Conservation (phyloP, 1,284 basidiomycete genomes). For the Trametes polyzona region DNA sequence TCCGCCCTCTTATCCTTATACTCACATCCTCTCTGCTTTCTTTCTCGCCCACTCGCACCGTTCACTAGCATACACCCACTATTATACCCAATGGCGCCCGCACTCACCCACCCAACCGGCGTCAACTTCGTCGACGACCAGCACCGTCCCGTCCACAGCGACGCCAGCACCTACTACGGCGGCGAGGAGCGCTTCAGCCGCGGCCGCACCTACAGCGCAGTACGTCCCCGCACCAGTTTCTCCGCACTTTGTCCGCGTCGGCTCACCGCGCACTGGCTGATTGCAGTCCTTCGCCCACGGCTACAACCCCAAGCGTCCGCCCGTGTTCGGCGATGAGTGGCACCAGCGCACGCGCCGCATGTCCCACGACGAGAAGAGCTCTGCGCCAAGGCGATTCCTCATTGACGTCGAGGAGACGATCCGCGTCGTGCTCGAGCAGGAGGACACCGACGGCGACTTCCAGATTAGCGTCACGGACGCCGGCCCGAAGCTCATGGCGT, state of each 20-base stretch:
- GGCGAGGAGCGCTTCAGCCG: slow-evolving; percentile 76
- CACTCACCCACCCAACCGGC: slow-evolving; percentile 57
- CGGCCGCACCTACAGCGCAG: slow-evolving; percentile 84
- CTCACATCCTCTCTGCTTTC: slow-evolving; percentile 9
- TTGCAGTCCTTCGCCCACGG: slow-evolving; percentile 38
- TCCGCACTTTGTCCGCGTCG: background rate
- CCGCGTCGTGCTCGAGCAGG: slow-evolving; percentile 94
- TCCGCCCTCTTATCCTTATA: slow-evolving; percentile 1
- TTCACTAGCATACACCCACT: slow-evolving; percentile 9
- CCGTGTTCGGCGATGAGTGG: slow-evolving; percentile 76
- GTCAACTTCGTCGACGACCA: slow-evolving; percentile 72
- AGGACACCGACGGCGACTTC: slow-evolving; percentile 97
- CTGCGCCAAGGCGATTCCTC: slow-evolving; percentile 83
- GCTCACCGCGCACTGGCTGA: slow-evolving; percentile 14
- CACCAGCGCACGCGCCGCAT: slow-evolving; percentile 75
- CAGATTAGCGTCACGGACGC: slow-evolving; percentile 97
- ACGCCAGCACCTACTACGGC: slow-evolving; percentile 85
- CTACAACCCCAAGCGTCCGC: slow-evolving; percentile 66
- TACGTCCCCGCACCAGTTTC: slow-evolving; percentile 40
- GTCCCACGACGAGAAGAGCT: slow-evolving; percentile 84
- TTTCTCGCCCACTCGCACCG: background rate
- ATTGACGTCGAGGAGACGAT: slow-evolving; percentile 99
- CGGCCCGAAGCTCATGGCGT: slow-evolving; percentile 93
- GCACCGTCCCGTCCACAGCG: slow-evolving; percentile 59
- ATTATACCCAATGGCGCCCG: slow-evolving; percentile 40